Base-by-base conservation (phyloP, 2,329 filamentous ascomycete species). In the Aspergillus luchuensis region DNA sequence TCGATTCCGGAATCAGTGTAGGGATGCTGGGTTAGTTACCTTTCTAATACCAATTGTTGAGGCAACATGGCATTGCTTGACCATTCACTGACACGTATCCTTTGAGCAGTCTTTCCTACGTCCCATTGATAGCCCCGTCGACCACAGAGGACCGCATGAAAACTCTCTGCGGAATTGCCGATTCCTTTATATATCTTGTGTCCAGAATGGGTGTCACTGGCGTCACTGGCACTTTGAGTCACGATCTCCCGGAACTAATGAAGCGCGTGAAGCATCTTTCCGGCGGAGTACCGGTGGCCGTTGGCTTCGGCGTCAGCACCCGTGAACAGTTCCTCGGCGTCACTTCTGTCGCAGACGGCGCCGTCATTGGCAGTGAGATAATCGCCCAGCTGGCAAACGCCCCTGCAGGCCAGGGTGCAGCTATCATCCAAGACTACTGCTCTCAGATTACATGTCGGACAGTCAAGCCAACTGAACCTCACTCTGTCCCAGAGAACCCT, bases 161-260 rank as follows among this genome's bases (percentile, higher is more conserved):
- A 79, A 84, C 96, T 45, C 88, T 98, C 15, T 98, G 94, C 84
- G 87, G 90, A 72, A 92, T 97, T 63, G 93, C 94, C 69, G 92
- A 97, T 78, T 97, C 93, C 1, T 98, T 97, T 81, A 95, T 98
- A 79, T 98, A 98, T 75, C 91, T 98, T 61, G 92, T 97, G 55
- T 97, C 93, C 23, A 85, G 92, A 65, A 94, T 96, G 89, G 95
- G 94, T 63, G 92, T 97, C 50, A 98, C 93, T 3, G 94, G 94
- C 66, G 92, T 91, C 8, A 87, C 87, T 0, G 92, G 91, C 30
- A 87, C 87, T n/a, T 80, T 98, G 67, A 95, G 90, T 74, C 82
- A 87, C 33, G 87, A 88, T 56, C 86, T 98, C 30, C 91, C 91
- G 5, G 86, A 89, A 50, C 84, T 97, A 28, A 81, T 97, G 57